Conservation (phyloP, 2,329 filamentous ascomycete genomes). For the Lachnellula subtilissima region DNA sequence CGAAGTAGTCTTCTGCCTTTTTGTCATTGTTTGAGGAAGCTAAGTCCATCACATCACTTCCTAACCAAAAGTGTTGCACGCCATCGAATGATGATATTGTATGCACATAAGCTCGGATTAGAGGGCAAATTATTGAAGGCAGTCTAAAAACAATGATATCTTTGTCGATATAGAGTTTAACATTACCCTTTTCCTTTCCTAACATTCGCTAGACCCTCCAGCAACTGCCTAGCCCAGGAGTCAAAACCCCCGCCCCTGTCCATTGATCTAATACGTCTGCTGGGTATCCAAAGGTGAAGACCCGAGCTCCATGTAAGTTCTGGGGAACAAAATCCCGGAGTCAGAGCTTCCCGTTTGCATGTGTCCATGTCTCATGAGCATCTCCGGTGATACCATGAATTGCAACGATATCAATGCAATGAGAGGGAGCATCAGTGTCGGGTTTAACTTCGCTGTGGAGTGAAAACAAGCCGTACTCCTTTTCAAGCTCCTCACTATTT, state of each 20-base stretch:
- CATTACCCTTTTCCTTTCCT: neutral
- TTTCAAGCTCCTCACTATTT: neutral
- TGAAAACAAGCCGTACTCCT: neutral
- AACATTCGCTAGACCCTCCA: conserved; percentile 9
- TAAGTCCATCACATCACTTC: too few species aligned
- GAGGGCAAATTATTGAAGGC: too few species aligned
- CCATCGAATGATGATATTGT: too few species aligned
- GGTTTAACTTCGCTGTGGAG: neutral
- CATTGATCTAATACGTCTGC: conserved; percentile 11
- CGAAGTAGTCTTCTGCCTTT: neutral
- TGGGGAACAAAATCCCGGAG: conserved; percentile 17
- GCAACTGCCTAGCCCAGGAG: conserved; percentile 9
- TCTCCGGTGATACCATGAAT: conserved; percentile 19
- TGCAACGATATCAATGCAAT: conserved; percentile 15
- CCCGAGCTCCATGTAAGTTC: conserved; percentile 16
- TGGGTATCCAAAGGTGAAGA: conserved; percentile 23
- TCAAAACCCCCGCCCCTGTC: conserved; percentile 10
- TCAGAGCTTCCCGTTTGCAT: conserved; percentile 17
- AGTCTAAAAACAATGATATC: neutral
- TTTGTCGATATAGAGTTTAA: neutral
- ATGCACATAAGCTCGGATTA: too few species aligned
- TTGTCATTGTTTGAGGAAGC: neutral
- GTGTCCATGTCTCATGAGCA: conserved; percentile 23
- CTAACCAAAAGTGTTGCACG: too few species aligned
- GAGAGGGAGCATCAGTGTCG: neutral